Conservation (phyloP, 331 rosid genomes). For the Telfairia occidentalis region DNA sequence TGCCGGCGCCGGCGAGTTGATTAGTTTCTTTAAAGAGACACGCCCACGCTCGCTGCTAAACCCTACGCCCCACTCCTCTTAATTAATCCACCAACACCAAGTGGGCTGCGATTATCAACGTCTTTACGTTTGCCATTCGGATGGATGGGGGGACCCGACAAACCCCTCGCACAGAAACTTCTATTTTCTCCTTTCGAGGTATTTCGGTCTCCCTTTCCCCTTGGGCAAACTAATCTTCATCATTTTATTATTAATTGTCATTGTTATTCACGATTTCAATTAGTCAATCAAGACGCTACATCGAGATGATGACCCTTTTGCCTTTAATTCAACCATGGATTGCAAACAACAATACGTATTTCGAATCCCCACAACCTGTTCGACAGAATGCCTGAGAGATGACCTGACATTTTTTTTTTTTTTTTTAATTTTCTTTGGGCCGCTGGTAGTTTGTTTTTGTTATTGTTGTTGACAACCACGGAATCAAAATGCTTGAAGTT, state of each 20-base stretch:
- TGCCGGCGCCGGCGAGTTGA: constrained; percentile 29
- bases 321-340: not conserved
- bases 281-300: not conserved
- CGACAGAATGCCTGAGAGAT: not conserved
- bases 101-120: constrained; percentile 7
- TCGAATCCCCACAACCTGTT: not conserved
- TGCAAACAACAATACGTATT: not conserved
- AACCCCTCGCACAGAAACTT: constrained; percentile 6
- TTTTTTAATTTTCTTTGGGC: no score
- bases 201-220: constrained; percentile 6
- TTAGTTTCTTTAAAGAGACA: not conserved
- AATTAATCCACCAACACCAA: not conserved
- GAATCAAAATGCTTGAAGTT: not conserved
- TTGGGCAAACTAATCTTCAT: not conserved
- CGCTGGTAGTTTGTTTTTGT: not conserved
- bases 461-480: not conserved
- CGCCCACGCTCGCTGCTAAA: not conserved
- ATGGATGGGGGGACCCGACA: not conserved
- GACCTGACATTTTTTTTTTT: not conserved
- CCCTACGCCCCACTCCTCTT: not conserved
- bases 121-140: not conserved
- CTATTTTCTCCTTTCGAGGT: constrained; percentile 2
- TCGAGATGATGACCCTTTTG: not conserved
- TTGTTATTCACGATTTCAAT: not conserved
- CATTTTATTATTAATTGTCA: no score